Conservation (phyloP, 2,329 filamentous ascomycete genomes). For the Verticillium klebahnii region DNA sequence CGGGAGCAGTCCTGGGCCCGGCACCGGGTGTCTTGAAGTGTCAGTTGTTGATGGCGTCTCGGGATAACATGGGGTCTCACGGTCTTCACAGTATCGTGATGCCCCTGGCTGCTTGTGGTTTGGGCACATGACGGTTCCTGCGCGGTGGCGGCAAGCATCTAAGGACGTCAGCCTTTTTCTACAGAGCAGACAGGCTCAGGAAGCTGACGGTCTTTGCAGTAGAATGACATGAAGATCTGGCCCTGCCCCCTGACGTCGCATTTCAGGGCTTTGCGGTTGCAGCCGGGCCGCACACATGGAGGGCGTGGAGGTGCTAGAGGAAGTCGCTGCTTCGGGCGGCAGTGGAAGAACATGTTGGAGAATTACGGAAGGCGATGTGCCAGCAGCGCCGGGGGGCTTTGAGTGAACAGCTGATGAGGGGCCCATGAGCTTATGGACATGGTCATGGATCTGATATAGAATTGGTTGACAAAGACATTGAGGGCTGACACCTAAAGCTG, state of each 20-base stretch:
- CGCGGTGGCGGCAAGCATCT: constrained; percentile 15
- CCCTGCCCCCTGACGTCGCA: constrained; percentile 8
- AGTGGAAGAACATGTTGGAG: constrained; percentile 13
- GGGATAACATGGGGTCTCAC: not conserved
- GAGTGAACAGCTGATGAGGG: not conserved
- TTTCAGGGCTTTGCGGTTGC: constrained; percentile 7
- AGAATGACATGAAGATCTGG: constrained; percentile 4
- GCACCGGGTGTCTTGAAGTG: constrained; percentile 8
- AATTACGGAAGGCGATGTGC: too few relatives aligned
- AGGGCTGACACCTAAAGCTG: not conserved
- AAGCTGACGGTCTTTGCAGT: constrained; percentile 13
- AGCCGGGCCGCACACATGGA: constrained; percentile 6
- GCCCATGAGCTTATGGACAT: not conserved
- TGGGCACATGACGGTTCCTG: constrained; percentile 12
- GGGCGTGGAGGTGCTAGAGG: constrained; percentile 1
- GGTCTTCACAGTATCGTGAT: constrained; percentile 12
- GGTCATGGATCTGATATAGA: not conserved
- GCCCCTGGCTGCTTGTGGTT: constrained; percentile 7
- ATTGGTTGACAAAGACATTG: not conserved
- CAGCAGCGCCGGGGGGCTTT: too few relatives aligned
- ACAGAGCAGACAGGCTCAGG: not conserved
- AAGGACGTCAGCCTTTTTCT: too few relatives aligned
- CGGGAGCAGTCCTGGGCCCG: constrained; percentile 8
- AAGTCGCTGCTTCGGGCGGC: constrained; percentile 3
- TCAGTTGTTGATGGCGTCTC: not conserved